A percentile compares a stretch with the other conserved stretches of the same genome.
These are phyloP conservation scores for Thuja plicata DNA, from an alignment of 83 land plant species.

Conservation along the genomic window DNA sequence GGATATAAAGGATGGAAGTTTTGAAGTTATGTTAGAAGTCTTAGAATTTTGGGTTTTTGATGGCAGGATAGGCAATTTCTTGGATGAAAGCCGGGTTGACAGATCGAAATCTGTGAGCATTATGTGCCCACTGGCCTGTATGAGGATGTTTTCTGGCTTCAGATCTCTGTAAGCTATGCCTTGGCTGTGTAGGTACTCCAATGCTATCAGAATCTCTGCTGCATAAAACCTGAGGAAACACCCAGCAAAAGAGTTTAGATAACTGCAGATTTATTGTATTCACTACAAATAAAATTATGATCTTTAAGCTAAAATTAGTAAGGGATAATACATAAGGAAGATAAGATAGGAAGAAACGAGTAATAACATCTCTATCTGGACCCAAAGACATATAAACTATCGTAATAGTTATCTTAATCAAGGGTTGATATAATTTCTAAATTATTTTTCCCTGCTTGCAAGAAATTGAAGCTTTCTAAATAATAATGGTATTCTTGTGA, in stretches of 20 bases:
- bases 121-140: conserved; percentile 79
- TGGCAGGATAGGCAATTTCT: not conserved
- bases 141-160: conserved; percentile 87
- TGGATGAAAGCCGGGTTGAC: conserved; percentile 19
- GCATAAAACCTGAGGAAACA: not conserved
- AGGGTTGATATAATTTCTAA: no score
- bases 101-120: conserved; percentile 84
- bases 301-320: no score
- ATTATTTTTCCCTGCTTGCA: no score
- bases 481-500: no score
- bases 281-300: no score
- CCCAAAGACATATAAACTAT: no score
- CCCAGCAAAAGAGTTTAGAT: not conserved
- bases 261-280: no score
- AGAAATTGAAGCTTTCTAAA: no score
- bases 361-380: no score
- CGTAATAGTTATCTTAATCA: no score
- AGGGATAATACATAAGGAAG: no score
- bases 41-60: not conserved
- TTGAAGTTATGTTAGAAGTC: not conserved
- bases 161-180: conserved; percentile 57
- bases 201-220: not conserved
- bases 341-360: no score
- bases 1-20: not conserved
- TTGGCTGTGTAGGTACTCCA: not conserved